A percentile compares a stretch with the other conserved stretches of the same genome.
phyloP scores from a whole-genome alignment of 2,329 filamentous ascomycete species.

The Pezicula radicicola region DNA sequence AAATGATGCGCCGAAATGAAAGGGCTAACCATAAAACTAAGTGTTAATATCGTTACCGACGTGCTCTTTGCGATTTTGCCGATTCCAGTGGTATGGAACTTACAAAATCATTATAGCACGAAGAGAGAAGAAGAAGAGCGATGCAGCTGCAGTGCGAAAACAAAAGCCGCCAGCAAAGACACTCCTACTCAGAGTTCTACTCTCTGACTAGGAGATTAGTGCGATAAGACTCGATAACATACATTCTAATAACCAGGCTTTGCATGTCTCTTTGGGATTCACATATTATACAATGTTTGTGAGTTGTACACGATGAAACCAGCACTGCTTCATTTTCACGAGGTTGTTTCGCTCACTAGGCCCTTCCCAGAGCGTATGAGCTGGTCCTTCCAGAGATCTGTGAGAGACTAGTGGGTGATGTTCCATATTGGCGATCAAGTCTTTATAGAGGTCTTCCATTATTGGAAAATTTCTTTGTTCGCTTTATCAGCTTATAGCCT shows the following conservation, averaged over 20 bases:
- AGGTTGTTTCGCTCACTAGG: slow-evolving; percentile 11
- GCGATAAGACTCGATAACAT: no score
- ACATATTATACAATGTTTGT: no score
- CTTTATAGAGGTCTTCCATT: slow-evolving; percentile 79
- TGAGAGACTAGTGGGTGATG: slow-evolving; percentile 60
- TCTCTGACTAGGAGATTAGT: no score
- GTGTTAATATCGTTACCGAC: slow-evolving; percentile 22
- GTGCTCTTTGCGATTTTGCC: slow-evolving; percentile 35
- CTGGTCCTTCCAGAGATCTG: slow-evolving; percentile 76
- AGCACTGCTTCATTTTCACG: slow-evolving; percentile 36
- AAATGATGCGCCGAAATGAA: neutral
- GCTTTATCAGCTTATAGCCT: no score
- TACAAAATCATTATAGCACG: no score
- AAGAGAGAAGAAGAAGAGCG: no score
- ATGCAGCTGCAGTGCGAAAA: no score
- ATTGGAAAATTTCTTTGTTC: no score
- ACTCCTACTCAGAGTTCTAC: no score
- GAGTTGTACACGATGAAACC: slow-evolving; percentile 45
- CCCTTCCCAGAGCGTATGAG: slow-evolving; percentile 33
- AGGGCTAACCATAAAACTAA: slow-evolving; percentile 3
- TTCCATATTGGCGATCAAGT: slow-evolving; percentile 77
- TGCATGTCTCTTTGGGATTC: no score
- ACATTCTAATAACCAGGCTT: no score
- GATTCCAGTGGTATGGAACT: slow-evolving; percentile 37
- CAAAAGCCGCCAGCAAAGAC: no score